Base-by-base conservation (phyloP, 768 basidiomycete species). In the Suillus paluster region DNA sequence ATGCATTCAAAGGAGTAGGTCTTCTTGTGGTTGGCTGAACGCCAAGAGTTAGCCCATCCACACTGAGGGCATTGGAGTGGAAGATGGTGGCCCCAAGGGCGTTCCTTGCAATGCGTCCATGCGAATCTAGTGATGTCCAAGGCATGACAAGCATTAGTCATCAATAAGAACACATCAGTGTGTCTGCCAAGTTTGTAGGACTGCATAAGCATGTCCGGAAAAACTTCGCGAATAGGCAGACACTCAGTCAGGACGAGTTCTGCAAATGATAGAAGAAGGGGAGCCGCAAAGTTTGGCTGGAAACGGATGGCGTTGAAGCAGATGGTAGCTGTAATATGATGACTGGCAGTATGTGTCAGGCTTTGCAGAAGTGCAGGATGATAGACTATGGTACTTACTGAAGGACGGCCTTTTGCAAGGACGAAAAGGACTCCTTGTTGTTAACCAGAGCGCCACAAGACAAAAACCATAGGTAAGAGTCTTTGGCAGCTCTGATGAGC, bases 1-100 rank as follows among this genome's bases (percentile, higher is more conserved):
- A n/a, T 23, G 23, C 27, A 54, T 54, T 54, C 52, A n/a, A 54
- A 54, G 0, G 10, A n/a, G 52, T 54, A 54, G 38, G 38, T 38
- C 15, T 27, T 14, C 21, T 23, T 14, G 33, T 23, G 17, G 11
- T 25, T 30, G 10, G 27, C 25, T 7, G 19, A 36, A 17, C 14
- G 38, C 58, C 58, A 59, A 48, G 17, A 17, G 5, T 34, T 11
- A 23, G 46, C 27, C 21, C 44, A 48, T 11, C 34, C 34, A 23
- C 58, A 59, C 25, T 50, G 34, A 33, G 58, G 58, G 23, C 58
- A 59, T 27, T 59, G 58, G 11, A 59, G 17, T 21, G 58, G 48
- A 8, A 52, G 36, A 27, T 36, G 23, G 17, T 46, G 23, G 23
- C 58, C 48, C 58, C 48, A 52, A 34, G 58, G 58, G 14, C 34